Base-by-base conservation (phyloP, 1,139 yeast species). In the Yamadazyma siamensis region DNA sequence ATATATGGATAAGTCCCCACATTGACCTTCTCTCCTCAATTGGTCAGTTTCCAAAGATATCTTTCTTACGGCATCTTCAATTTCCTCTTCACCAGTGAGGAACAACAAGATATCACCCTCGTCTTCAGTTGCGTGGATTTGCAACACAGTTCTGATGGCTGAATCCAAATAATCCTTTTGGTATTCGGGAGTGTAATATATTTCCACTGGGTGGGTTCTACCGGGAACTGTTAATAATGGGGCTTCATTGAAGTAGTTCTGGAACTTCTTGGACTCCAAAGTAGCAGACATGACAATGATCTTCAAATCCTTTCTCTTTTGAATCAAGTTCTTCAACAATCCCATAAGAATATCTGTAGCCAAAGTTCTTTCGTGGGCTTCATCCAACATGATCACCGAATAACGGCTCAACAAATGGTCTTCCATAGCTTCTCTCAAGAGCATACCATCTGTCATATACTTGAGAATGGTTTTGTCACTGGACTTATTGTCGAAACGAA, bases 401-500 rank as follows among this genome's bases (percentile, higher is more conserved):
- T 91, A 91, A 40, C 83, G 71, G 6, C 66, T 64, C 52, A 91
- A 69, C 39, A 80, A 75, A 45, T 88, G 96, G 56, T 91, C 98
- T 41, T 84, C 94, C 97, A 91, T 89, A 21, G 97, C 97, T 61
- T 91, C 98, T 52, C 97, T 76, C 46, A 91, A 67, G 35, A 91
- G 72, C 96, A 91, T 89, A 79, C 98, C 98, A 65, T 91, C 98
- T 10, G 98, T 91, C 97, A 91, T 87, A 64, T 91, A 91, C 60
- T 89, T 89, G 50, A 91, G 69, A 28, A 88, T 73, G 2, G 98
- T 91, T 45, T 77, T 81, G 33, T 75, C 72, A 25, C 83, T 71
- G 3, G 95, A 85, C 47, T 78, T 85, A 58, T 91, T 91, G 47
- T 91, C 98, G 54, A 91, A 91, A 66, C 98, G 81, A 45, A 91